Evolutionary conservation across 2,329 filamentous ascomycete species (phyloP), one percentile per base, ranked within the genome.

Genomic region (Fusarium verticillioides): DNA sequence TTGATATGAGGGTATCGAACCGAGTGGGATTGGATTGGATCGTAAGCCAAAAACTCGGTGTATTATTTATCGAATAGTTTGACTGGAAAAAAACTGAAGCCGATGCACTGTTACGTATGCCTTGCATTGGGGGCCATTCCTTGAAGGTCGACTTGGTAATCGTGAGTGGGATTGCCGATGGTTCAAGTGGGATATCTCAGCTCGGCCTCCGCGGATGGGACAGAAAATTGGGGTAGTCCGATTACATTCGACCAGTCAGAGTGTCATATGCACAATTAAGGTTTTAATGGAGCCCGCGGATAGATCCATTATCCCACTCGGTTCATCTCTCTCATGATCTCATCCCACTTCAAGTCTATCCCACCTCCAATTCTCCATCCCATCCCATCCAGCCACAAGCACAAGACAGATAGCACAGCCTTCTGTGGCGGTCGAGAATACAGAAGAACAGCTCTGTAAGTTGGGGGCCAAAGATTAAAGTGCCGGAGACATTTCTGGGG

Each of bases 101-200:
- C 37, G 53, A 30, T 23, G 39, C 39, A 46, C 32, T 44, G 54
- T 66, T 73, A 73, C 63, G 53, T 54, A 52, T 36, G 61, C 30
- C 42, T 28, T 54, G 46, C 66, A 69, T 69, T 69, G 50, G 57
- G 30, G 63, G 63, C 34, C 28, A n/a, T 54, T 23, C n/a, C 42
- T 70, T 37, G 40, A 28, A 36, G 42, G 58, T 43, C 58, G 57
- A 77, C 73, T 77, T 75, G 73, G 73, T 73, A 72, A 76, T 76
- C 72, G 60, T 47, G 43, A 50, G 75, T 71, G 75, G 70, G 66
- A 74, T 72, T 54, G 39, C 65, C 66, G 74, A 61, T 23, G 50
- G 50, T 19, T n/a, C 10, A 65, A 56, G 70, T 72, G 72, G 66
- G 76, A 76, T 77, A 46, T 36, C 36, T n/a, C 30, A 65, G 52